A percentile compares a stretch with the other conserved stretches of the same genome.
phyloP scores from a whole-genome alignment of 768 basidiomycete species.

The Amanita molliuscula region DNA sequence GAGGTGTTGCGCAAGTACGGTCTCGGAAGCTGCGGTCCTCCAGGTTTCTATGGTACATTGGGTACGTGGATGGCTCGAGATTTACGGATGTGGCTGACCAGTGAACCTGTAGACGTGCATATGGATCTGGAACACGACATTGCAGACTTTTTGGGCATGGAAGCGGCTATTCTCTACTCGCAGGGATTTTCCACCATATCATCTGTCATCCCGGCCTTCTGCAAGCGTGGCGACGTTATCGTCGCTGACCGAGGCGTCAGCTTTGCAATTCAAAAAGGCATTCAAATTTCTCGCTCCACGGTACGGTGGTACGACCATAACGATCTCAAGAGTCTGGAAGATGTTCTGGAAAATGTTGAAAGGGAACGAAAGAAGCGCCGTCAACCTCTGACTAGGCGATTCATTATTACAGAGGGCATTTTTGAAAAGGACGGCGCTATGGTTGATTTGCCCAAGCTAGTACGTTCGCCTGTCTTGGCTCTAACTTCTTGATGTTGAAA shows the following conservation, averaged over 20 bases:
- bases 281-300: slow-evolving; percentile 86
- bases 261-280: slow-evolving; percentile 92
- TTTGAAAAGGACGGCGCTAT: slow-evolving; percentile 93
- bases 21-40: slow-evolving; percentile 90
- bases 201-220: slow-evolving; percentile 94
- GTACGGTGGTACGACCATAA: slow-evolving; percentile 97
- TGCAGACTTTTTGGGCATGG: slow-evolving; percentile 83
- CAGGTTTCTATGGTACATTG: slow-evolving; percentile 94
- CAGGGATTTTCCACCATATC: slow-evolving; percentile 89
- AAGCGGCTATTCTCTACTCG: slow-evolving; percentile 85
- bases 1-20: slow-evolving; percentile 85
- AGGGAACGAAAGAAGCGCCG: slow-evolving; percentile 85
- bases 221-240: slow-evolving; percentile 95
- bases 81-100: neutral
- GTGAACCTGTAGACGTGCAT: slow-evolving; percentile 67
- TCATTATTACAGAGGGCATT: slow-evolving; percentile 95
- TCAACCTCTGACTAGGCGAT: slow-evolving; percentile 74
- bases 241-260: slow-evolving; percentile 97
- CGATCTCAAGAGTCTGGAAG: slow-evolving; percentile 83
- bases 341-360: slow-evolving; percentile 72
- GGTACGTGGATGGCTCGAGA: slow-evolving; percentile 38
- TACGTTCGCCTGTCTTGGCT: slow-evolving; percentile 28
- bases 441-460: slow-evolving; percentile 85
- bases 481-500: neutral
- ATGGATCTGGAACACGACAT: slow-evolving; percentile 82